Conservation (phyloP, 225 moss, liverwort and hornwort species). For the Pleurozium schreberi region DNA sequence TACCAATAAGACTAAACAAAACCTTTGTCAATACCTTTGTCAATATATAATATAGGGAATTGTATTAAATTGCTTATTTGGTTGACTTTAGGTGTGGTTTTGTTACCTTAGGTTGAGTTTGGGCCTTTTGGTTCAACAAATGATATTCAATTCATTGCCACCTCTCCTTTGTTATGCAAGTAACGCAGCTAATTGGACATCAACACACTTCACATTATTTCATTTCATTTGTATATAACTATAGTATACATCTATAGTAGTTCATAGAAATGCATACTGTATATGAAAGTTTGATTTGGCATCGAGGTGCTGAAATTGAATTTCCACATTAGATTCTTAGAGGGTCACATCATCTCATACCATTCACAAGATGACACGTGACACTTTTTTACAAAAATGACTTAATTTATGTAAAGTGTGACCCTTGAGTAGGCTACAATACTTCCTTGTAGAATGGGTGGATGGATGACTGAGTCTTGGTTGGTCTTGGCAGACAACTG, state of each 20-base stretch:
- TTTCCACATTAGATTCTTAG: too few species aligned
- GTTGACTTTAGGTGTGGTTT: rapidly evolving
- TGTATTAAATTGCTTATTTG: background rate
- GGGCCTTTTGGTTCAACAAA: background rate
- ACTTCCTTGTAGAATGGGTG: background rate
- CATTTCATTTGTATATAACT: background rate
- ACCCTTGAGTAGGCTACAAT: rapidly evolving
- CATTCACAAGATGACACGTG: too few species aligned
- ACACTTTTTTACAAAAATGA: too few species aligned
- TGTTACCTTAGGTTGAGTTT: background rate
- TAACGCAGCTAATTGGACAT: background rate
- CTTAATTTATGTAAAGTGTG: too few species aligned
- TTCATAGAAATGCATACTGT: rapidly evolving
- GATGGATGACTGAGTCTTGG: background rate
- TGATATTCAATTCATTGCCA: background rate
- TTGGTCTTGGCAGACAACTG: too few species aligned
- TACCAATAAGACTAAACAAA: background rate
- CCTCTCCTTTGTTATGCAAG: background rate
- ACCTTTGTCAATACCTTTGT: too few species aligned
- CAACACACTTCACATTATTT: background rate
- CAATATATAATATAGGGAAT: rapidly evolving
- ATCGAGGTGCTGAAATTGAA: too few species aligned
- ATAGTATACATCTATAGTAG: background rate
- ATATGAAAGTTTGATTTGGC: rapidly evolving
- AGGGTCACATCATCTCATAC: too few species aligned